Evolutionary conservation across 2,329 filamentous ascomycete species (phyloP), one percentile per base, ranked within the genome.

Genomic region (Ilyonectria mors-panacis): DNA sequence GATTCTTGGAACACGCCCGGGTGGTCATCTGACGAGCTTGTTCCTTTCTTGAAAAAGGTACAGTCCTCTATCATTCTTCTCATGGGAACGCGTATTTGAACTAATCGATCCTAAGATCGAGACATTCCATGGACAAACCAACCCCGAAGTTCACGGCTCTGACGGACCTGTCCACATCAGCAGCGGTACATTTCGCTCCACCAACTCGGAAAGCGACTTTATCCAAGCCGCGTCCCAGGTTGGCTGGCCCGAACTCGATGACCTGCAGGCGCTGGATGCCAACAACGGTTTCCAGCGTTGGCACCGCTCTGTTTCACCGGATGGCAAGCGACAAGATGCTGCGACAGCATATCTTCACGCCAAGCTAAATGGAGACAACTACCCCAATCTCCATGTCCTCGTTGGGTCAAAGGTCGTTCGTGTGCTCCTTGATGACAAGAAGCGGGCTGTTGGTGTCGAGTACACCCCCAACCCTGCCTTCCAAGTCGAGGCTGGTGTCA

Each of bases 361-460:
- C 45, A 63, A 78, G 44, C 73, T 82, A 50, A 50, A 70, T 28
- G 65, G 79, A 2, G 71, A 66, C 1, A 78, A 84, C 2, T 83
- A 88, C 53, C 83, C 86, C 0, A 90, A 91, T 63, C 83, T 92
- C 3, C 86, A 91, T 63, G 81, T 92, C 9, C 80, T 92, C 1
- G 80, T 85, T 0, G 83, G 90, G 70, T 84, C 85, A 3, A 86
- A 87, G 65, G 88, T 92, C 1, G 79, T 84, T 2, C 84, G 84
- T 4, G 83, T 91, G 1, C 63, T 90, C 9, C 87, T 91, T 59
- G 70, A 80, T 3, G 82, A 86, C 6, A 81, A 82, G 2, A 87
- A 83, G 87, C 26, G 26, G 26, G 26, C 26, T 26, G 26, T 26
- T 26, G 26, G 26, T 6, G 26, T 26, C 4, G 26, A 91, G 70